phyloP scores from a whole-genome alignment of 1,139 yeast species.

The Suhomyces wounanorum region DNA sequence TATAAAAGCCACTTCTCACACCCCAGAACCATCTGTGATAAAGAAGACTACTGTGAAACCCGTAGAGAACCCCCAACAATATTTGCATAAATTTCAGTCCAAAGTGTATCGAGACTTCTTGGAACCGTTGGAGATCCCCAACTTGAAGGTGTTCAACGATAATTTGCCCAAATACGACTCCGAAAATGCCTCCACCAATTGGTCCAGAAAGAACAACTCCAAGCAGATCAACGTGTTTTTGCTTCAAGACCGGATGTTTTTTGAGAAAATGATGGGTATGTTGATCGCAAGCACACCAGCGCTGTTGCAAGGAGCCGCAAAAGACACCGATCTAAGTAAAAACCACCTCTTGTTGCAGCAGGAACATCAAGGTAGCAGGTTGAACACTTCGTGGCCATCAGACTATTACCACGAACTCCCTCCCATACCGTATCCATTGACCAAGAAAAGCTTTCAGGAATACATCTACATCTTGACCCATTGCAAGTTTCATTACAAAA shows the following conservation, averaged over 20 bases:
- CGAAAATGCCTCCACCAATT: conserved; percentile 27
- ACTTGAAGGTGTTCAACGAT: conserved; percentile 36
- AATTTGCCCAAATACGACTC: conserved; percentile 25
- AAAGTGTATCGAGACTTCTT: conserved; percentile 38
- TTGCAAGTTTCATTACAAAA: conserved; percentile 32
- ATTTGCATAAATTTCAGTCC: conserved; percentile 20
- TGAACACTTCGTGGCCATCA: conserved; percentile 9
- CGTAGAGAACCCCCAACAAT: conserved; percentile 2
- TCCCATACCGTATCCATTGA: conserved; percentile 31
- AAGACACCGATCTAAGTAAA: conserved; percentile 7
- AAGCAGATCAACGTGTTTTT: conserved; percentile 25
- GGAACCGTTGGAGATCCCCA: conserved; percentile 36
- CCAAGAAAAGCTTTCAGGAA: conserved; percentile 33
- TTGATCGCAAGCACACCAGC: conserved; percentile 39
- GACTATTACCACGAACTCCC: conserved; percentile 36
- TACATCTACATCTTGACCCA: conserved; percentile 44
- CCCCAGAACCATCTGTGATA: neutral
- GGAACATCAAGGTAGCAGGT: conserved; percentile 7
- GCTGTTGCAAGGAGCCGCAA: conserved; percentile 23
- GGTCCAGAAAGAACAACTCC: conserved; percentile 26
- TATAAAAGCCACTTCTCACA: neutral
- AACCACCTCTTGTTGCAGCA: conserved; percentile 11
- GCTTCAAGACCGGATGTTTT: conserved; percentile 30
- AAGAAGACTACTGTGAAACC: neutral
- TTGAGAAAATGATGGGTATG: conserved; percentile 35